These are phyloP conservation scores for Backusella australiensis DNA, from an alignment of 192 early-diverging fungal species.

Conservation along the genomic window DNA sequence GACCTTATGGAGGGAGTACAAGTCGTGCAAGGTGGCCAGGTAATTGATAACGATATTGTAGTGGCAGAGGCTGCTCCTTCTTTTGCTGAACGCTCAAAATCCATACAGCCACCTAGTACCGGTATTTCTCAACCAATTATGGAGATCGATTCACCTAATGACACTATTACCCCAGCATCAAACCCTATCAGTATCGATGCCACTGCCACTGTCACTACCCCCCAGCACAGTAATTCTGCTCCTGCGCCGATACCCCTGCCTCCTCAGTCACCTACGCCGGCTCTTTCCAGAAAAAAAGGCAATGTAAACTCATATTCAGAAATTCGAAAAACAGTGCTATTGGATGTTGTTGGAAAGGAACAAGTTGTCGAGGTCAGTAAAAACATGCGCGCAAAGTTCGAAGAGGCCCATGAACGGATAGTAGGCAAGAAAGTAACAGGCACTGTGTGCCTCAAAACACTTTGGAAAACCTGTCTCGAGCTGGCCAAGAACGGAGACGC, in stretches of 20 bases:
- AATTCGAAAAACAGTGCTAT: background rate
- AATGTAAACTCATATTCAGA: background rate
- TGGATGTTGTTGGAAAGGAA: background rate
- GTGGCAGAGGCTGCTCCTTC: background rate
- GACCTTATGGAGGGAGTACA: background rate
- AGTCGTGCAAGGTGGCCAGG: background rate
- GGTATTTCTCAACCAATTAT: background rate
- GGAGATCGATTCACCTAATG: background rate
- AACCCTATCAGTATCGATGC: background rate
- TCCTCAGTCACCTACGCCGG: background rate
- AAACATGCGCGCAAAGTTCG: background rate
- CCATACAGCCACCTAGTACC: background rate
- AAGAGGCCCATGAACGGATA: background rate
- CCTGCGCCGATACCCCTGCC: too few species aligned
- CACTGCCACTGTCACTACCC: background rate
- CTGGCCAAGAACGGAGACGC: conserved; percentile 9
- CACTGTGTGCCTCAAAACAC: background rate
- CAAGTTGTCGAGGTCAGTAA: background rate
- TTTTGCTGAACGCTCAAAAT: background rate
- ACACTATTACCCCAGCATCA: background rate
- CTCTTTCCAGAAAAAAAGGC: background rate
- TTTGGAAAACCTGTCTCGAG: background rate
- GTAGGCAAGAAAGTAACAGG: background rate
- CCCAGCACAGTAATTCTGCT: background rate
- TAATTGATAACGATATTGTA: background rate